phyloP scores from a whole-genome alignment of 495 filamentous ascomycete genomes.

The Xylaria scruposa region DNA sequence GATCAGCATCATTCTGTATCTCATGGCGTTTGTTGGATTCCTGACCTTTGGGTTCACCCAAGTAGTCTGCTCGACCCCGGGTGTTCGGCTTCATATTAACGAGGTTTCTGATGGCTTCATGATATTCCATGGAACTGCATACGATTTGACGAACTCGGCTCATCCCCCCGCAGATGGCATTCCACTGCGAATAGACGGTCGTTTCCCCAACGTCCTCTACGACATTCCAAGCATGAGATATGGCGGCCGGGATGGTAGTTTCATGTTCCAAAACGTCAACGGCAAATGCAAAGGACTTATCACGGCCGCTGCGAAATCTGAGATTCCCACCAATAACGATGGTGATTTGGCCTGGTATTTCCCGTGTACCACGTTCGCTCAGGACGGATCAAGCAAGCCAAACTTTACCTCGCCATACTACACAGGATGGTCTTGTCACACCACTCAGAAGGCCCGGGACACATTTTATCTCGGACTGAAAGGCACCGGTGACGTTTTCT shows the following conservation, averaged over 20 bases:
- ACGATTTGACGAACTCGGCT: conserved; percentile 72
- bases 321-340: conserved; percentile 77
- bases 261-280: conserved; percentile 98
- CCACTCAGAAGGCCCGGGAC: conserved; percentile 66
- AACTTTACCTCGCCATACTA: conserved; percentile 80
- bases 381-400: conserved; percentile 83
- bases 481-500: conserved; percentile 73
- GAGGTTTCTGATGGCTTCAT: conserved; percentile 81
- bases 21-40: conserved; percentile 91
- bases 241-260: conserved; percentile 90
- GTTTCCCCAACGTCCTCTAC: conserved; percentile 77
- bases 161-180: conserved; percentile 86
- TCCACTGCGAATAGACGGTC: conserved; percentile 52
- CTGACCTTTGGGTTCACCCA: conserved; percentile 96
- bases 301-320: conserved; percentile 69
- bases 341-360: conserved; percentile 97
- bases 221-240: conserved; percentile 75
- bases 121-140: conserved; percentile 94
- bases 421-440: conserved; percentile 90
- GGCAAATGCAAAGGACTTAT: conserved; percentile 95
- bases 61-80: conserved; percentile 77
- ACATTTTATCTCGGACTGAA: conserved; percentile 76
- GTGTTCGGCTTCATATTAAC: conserved; percentile 77
- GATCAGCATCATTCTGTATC: conserved; percentile 87
- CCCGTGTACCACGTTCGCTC: conserved; percentile 88